A percentile compares a stretch with the other conserved stretches of the same genome.
Conservation (phyloP, 2,329 filamentous ascomycete genomes). For the Rhynchosporium secalis region DNA sequence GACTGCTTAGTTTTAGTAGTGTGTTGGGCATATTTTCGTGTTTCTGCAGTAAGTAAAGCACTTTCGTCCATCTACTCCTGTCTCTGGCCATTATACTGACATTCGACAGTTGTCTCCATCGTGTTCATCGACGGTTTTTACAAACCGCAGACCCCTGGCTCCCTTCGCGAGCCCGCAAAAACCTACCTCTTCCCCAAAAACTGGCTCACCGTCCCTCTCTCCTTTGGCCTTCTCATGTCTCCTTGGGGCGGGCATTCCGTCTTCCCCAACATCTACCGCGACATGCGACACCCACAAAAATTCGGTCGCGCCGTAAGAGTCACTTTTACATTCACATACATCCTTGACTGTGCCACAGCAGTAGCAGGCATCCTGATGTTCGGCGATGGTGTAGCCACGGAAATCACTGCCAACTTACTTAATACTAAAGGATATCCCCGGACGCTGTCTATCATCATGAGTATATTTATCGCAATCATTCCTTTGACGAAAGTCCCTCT, state of each 20-base stretch:
- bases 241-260: constrained; percentile 66
- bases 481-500: constrained; percentile 94
- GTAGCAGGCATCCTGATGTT: constrained; percentile 92
- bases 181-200: constrained; percentile 83
- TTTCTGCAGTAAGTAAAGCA: constrained; percentile 70
- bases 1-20: constrained; percentile 84
- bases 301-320: constrained; percentile 70
- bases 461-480: constrained; percentile 86
- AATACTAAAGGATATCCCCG: constrained; percentile 71
- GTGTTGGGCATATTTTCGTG: constrained; percentile 90
- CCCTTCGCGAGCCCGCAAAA: constrained; percentile 73
- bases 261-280: constrained; percentile 83
- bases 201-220: constrained; percentile 81
- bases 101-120: constrained; percentile 69
- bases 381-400: constrained; percentile 81
- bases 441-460: constrained; percentile 73
- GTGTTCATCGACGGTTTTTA: constrained; percentile 83
- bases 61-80: neutral
- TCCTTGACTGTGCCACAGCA: constrained; percentile 79
- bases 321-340: constrained; percentile 83
- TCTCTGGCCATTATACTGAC: constrained; percentile 2
- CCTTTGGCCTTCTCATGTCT: constrained; percentile 87
- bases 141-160: constrained; percentile 78
- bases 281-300: constrained; percentile 72
- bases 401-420: constrained; percentile 89